phyloP scores from a whole-genome alignment of 2,329 filamentous ascomycete species.

The Apiospora pterosperma region DNA sequence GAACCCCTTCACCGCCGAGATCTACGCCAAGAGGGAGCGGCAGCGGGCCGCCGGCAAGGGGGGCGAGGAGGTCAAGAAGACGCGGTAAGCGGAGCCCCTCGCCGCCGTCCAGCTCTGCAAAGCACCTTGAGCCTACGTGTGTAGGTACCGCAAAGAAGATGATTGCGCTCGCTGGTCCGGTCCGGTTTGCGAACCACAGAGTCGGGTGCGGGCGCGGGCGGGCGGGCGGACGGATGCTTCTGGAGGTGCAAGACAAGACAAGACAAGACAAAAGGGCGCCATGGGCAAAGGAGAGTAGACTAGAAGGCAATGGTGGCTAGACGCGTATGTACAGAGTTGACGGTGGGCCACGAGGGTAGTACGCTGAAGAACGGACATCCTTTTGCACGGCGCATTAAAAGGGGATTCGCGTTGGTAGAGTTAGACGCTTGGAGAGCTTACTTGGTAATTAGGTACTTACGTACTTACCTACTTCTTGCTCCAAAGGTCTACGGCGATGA shows the following conservation, averaged over 20 bases:
- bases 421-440: background rate
- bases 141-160: background rate
- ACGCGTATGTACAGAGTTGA: background rate
- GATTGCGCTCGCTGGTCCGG: background rate
- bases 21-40: slow-evolving; percentile 81
- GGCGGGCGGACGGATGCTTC: no score
- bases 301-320: background rate
- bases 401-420: background rate
- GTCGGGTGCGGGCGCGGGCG: background rate
- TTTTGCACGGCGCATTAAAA: background rate
- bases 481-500: background rate
- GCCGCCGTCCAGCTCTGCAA: background rate
- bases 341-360: background rate
- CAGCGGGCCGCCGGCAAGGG: slow-evolving; percentile 43
- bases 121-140: background rate
- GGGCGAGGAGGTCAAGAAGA: slow-evolving; percentile 47
- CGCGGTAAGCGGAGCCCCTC: slow-evolving; percentile 34
- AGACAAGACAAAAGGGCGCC: background rate
- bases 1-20: slow-evolving; percentile 90
- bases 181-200: background rate
- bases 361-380: background rate
- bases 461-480: no score
- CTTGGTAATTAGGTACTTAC: no score
- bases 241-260: background rate
- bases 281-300: background rate